Evolutionary conservation across 1,284 basidiomycete species (phyloP).

Genomic region (Grifola frondosa): DNA sequence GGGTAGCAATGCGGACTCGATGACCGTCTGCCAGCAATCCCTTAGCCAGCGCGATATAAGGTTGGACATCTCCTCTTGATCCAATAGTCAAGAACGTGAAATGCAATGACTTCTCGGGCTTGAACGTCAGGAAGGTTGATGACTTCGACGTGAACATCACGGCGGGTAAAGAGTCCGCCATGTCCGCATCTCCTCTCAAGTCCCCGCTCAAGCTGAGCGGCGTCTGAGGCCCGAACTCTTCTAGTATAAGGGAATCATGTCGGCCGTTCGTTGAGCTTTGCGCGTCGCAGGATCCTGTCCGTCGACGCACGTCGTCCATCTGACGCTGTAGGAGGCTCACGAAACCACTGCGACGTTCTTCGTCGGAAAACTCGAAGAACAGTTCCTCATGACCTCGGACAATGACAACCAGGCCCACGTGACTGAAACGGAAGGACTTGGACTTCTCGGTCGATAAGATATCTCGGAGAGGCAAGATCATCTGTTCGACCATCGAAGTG

Average conservation of each 20-base stretch:
- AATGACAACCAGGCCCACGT: constrained; percentile 86
- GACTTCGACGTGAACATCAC: constrained; percentile 93
- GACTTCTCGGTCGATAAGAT: constrained; percentile 83
- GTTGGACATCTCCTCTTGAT: constrained; percentile 90
- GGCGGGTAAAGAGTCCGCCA: constrained; percentile 73
- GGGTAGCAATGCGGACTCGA: constrained; percentile 83
- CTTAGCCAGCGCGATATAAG: constrained; percentile 92
- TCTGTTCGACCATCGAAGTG: constrained; percentile 62
- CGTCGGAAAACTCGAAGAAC: constrained; percentile 89
- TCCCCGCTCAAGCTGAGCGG: constrained; percentile 32
- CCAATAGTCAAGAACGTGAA: constrained; percentile 96
- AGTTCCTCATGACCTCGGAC: constrained; percentile 96
- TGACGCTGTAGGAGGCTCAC: constrained; percentile 74
- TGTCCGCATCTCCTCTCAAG: constrained; percentile 40
- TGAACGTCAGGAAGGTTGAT: constrained; percentile 93
- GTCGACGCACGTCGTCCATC: constrained; percentile 69
- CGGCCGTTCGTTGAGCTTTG: constrained; percentile 46
- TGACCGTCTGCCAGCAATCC: constrained; percentile 91
- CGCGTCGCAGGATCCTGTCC: constrained; percentile 43
- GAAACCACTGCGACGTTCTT: constrained; percentile 78
- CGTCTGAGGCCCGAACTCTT: constrained; percentile 63
- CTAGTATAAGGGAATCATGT: constrained; percentile 68
- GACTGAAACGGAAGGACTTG: constrained; percentile 86
- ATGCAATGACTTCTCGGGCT: constrained; percentile 77
- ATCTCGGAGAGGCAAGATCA: constrained; percentile 91